These are phyloP conservation scores for Neurospora hispaniola DNA, from an alignment of 495 filamentous ascomycete genomes.

Conservation along the genomic window DNA sequence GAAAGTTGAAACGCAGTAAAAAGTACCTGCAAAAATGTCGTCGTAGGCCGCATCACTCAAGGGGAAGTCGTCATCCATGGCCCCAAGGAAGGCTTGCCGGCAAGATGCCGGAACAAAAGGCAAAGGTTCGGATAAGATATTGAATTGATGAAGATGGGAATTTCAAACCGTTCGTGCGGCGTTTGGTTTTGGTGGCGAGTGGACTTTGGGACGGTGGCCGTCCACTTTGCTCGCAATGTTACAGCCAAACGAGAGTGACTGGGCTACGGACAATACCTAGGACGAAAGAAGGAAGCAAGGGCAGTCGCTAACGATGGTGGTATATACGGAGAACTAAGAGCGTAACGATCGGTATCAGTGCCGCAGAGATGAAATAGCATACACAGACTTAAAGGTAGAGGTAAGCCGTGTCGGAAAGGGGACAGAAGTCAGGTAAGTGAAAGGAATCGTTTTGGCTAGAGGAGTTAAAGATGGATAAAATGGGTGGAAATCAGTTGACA, in stretches of 20 bases:
- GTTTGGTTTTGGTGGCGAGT: neutral
- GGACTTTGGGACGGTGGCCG: neutral
- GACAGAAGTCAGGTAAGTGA: neutral
- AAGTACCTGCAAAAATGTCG: conserved; percentile 4
- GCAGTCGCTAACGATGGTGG: neutral
- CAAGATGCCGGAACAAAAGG: neutral
- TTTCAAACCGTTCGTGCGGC: neutral
- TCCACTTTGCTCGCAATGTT: neutral
- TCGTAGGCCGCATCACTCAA: conserved; percentile 1
- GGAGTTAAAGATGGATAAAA: neutral
- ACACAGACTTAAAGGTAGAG: neutral
- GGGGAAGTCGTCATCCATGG: conserved; percentile 4
- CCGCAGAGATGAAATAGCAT: neutral
- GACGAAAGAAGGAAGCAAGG: neutral
- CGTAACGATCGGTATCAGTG: neutral
- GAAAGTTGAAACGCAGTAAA: neutral
- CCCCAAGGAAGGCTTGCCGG: neutral
- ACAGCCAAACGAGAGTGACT: neutral
- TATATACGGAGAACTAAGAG: neutral
- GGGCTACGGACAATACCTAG: neutral
- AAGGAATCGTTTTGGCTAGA: neutral
- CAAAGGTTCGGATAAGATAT: neutral
- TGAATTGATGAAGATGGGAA: neutral
- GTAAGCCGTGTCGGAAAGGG: neutral
- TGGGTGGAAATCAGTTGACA: neutral